Percentiles rank a stretch among this genome's conserved stretches.
These are phyloP conservation scores for Salix dunnii DNA, from an alignment of 345 rosid species.

Conservation along the genomic window DNA sequence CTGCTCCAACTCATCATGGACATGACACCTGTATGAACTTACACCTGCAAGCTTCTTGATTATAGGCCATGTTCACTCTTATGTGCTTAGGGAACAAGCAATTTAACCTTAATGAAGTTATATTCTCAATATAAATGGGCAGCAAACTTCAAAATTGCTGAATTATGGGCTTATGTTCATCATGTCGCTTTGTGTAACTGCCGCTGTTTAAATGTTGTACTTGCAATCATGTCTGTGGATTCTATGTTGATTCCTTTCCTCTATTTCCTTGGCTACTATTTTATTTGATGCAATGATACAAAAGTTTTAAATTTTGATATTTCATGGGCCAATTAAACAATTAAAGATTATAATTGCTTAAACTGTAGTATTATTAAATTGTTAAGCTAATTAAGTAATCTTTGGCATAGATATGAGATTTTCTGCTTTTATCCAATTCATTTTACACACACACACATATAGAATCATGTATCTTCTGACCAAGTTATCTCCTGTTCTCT, in stretches of 20 bases:
- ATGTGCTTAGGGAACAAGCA: background rate
- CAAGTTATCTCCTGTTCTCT: background rate
- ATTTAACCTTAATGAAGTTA: background rate
- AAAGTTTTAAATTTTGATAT: background rate
- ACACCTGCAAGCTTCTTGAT: too few relatives aligned
- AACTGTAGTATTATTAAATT: background rate
- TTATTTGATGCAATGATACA: background rate
- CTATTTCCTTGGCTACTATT: background rate
- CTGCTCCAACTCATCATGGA: too few relatives aligned
- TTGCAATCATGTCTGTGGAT: background rate
- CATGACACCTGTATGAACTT: too few relatives aligned
- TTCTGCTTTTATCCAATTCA: too few relatives aligned
- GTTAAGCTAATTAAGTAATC: too few relatives aligned
- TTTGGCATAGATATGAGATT: too few relatives aligned
- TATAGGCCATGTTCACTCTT: too few relatives aligned
- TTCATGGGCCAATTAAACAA: background rate
- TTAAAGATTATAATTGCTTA: background rate
- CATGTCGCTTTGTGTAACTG: background rate
- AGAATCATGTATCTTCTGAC: background rate
- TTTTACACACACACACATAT: too few relatives aligned
- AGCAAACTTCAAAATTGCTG: background rate
- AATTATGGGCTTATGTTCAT: background rate
- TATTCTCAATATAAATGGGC: background rate
- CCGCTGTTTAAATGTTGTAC: too few relatives aligned
- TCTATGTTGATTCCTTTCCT: too few relatives aligned